Conservation (phyloP, 441 rosid species). For the Manihot esculenta region DNA sequence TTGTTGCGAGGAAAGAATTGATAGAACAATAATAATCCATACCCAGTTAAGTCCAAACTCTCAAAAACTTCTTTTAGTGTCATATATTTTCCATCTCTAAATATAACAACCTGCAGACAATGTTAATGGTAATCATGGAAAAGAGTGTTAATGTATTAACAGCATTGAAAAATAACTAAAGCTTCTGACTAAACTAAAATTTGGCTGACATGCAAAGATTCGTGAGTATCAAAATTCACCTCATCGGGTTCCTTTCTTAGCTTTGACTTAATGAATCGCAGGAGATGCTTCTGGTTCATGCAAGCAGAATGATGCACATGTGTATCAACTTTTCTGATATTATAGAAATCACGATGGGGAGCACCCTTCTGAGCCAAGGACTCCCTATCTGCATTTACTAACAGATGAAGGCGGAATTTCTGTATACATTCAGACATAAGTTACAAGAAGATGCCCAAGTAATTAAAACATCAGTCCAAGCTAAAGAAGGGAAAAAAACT, state of each 20-base stretch:
- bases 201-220: neutral
- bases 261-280: slow-evolving; percentile 71
- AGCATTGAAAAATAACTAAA: neutral
- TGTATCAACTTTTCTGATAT: slow-evolving; percentile 74
- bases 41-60: slow-evolving; percentile 77
- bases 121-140: neutral
- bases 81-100: slow-evolving; percentile 75
- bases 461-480: neutral
- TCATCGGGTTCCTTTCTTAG: slow-evolving; percentile 72
- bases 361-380: slow-evolving; percentile 73
- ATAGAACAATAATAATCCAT: slow-evolving; percentile 11
- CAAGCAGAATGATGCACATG: slow-evolving; percentile 84
- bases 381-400: slow-evolving; percentile 66
- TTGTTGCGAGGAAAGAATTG: slow-evolving; percentile 9
- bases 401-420: slow-evolving; percentile 72
- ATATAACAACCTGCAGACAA: slow-evolving; percentile 61
- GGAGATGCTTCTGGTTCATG: slow-evolving; percentile 81
- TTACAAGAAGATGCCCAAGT: slow-evolving; percentile 17
- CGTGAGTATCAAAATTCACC: slow-evolving; percentile 33
- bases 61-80: slow-evolving; percentile 70
- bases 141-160: neutral
- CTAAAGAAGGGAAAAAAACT: slow-evolving; percentile 14
- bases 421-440: slow-evolving; percentile 35
- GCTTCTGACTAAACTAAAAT: neutral
- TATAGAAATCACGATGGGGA: slow-evolving; percentile 77